Evolutionary conservation across 2,329 filamentous ascomycete genomes (phyloP), one percentile per base, ranked within the genome.

Genomic region (Parastagonospora nodorum): DNA sequence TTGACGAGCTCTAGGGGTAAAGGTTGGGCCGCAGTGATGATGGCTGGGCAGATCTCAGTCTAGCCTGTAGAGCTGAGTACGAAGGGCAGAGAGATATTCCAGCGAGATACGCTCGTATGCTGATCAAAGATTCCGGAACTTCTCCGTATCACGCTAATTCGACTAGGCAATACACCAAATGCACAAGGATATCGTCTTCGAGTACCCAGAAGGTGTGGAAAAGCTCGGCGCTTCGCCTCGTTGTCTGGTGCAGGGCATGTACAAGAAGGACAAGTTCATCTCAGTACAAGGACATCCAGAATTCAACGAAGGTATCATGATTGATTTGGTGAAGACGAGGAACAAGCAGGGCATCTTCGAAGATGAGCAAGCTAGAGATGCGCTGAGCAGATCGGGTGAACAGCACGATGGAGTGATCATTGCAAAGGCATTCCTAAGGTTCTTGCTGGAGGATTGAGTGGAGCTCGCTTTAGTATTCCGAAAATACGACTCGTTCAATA

Each of bases 251-350:
- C 91, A 96, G 72, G 88, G 86, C 54, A 90, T 95, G 83, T 89
- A 94, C 68, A 74, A 80, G 15, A 83, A 86, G 8, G 78, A 81
- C 36, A 81, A 81, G 31, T 78, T 89, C 53, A 86, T 95, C 53
- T 87, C 89, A 0, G 84, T 96, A 1, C 91, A 96, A 76, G 91
- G 90, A 5, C 91, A 96, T 72, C 92, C 91, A 0, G 92, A 96
- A 72, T 94, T 93, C 69, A 88, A 81, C 4, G 79, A 81, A 51
- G 81, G 85, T 12, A 92, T 95, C 58, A 83, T 92, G 62, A 78
- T 76, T 14, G 87, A 90, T 70, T 74, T 95, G 32, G 74, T 93
- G 47, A 79, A 82, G 53, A 75, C 81, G 52, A 81, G 92, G 49
- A 84, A 88, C 66, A 77, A 79, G 27, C 77, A 77, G 41, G 90